Base-by-base conservation (phyloP, 192 early-diverging fungal genomes). In the Entophlyctis helioformis region DNA sequence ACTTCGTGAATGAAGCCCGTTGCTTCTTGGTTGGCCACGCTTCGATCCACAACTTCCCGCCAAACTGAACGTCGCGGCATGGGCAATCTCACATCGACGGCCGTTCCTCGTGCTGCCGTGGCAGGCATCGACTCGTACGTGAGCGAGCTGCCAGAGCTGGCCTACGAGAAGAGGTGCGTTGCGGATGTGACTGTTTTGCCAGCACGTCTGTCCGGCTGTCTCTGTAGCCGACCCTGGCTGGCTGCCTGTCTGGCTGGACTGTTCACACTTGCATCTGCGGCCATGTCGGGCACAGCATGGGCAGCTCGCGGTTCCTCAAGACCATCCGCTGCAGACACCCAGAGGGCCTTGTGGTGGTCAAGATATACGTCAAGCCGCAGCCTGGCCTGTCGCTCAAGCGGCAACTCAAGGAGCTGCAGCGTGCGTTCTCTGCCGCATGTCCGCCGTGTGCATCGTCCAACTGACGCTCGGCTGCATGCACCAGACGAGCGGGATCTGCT, bases 241-340 rank as follows among this genome's bases (percentile, higher is more conserved):
- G 8, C 18, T 18, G 24, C 36, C 16, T 16, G 24, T n/a, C n/a
- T n/a, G n/a, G n/a, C n/a, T n/a, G n/a, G n/a, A n/a, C n/a, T n/a
- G n/a, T n/a, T n/a, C n/a, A n/a, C n/a, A n/a, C n/a, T n/a, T n/a
- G n/a, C n/a, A n/a, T n/a, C n/a, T n/a, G n/a, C n/a, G n/a, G n/a
- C n/a, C n/a, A n/a, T n/a, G n/a, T n/a, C n/a, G n/a, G n/a, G n/a
- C 29, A 37, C 42, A 89, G 87, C 57, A 69, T 97, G 24, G 87
- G 94, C 19, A 85, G 78, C 46, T 85, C 86, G 26, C 80, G 90
- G 10, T 94, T 98, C 52, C 85, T 96, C 80, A 98, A 96, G 63
- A 92, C 91, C 0, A 86, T 97, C 50, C 67, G 85, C 25, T 80
- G 86, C 31, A 79, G 76, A 16, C 82, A 88, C 33, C 41, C 48